phyloP scores from a whole-genome alignment of 768 basidiomycete genomes.

The Leccinum subgranulosum region DNA sequence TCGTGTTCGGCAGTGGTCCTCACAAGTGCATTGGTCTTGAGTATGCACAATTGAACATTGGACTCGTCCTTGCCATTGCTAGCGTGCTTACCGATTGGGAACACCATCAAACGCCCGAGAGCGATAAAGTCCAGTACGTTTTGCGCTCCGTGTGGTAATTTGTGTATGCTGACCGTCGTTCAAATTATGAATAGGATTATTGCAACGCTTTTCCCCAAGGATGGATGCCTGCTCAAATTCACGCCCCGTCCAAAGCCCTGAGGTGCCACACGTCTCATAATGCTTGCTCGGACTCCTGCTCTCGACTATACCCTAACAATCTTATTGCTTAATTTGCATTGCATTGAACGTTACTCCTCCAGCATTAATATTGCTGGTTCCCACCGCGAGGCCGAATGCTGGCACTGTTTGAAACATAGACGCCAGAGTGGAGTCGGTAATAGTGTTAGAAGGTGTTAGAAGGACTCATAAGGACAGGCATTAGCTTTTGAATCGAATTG shows the following conservation, averaged over 20 bases:
- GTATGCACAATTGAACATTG: slow-evolving; percentile 91
- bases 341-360: background rate
- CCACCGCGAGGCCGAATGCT: no score
- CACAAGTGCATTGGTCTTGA: slow-evolving; percentile 91
- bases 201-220: slow-evolving; percentile 95
- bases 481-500: background rate
- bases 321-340: slow-evolving; percentile 15
- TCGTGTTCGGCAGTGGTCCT: slow-evolving; percentile 93
- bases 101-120: slow-evolving; percentile 77
- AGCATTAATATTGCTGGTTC: background rate
- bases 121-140: slow-evolving; percentile 79
- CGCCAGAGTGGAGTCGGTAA: background rate
- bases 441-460: background rate
- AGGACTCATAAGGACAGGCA: background rate
- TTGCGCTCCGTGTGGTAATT: background rate
- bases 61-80: slow-evolving; percentile 80
- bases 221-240: slow-evolving; percentile 81
- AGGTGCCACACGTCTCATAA: background rate
- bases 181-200: slow-evolving; percentile 59
- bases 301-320: slow-evolving; percentile 6
- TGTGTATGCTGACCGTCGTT: background rate
- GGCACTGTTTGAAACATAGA: background rate
- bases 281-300: background rate
- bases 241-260: slow-evolving; percentile 48
- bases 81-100: slow-evolving; percentile 79